A percentile compares a stretch with the other conserved stretches of the same genome.
Evolutionary conservation across 225 moss, liverwort and hornwort genomes (phyloP).

Genomic region (Rhytidiadelphus loreus): DNA sequence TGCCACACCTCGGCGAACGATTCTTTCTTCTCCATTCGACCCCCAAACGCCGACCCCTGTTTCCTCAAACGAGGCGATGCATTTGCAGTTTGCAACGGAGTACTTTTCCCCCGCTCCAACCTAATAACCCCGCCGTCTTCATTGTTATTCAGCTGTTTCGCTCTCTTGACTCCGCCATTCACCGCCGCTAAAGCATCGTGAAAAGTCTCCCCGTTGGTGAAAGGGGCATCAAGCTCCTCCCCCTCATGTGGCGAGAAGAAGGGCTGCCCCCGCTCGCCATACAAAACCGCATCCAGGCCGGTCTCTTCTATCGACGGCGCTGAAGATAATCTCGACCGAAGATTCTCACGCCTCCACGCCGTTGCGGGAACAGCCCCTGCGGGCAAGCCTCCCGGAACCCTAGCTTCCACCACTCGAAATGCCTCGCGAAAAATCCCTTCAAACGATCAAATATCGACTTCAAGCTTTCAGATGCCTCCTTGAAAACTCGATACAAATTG

Average conservation of each 20-base stretch:
- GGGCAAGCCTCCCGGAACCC: constrained; percentile 29
- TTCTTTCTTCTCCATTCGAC: constrained; percentile 31
- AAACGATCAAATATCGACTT: neutral
- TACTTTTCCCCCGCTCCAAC: constrained; percentile 18
- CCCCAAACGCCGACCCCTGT: constrained; percentile 14
- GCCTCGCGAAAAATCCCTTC: neutral
- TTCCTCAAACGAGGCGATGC: neutral
- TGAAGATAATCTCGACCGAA: constrained; percentile 57
- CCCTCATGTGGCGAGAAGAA: constrained; percentile 37
- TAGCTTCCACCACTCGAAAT: neutral
- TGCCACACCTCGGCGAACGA: constrained; percentile 40
- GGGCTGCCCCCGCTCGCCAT: constrained; percentile 49
- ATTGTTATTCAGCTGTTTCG: neutral
- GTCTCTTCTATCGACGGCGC: constrained; percentile 86
- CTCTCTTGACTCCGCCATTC: neutral
- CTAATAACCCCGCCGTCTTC: neutral
- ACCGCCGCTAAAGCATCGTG: constrained; percentile 41
- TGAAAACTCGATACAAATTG: neutral
- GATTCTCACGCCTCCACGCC: constrained; percentile 75
- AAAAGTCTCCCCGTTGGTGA: constrained; percentile 17
- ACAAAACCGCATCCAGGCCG: constrained; percentile 64
- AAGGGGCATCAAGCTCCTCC: neutral
- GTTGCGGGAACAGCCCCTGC: constrained; percentile 50
- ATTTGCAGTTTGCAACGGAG: neutral
- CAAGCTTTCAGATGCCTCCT: neutral